Evolutionary conservation across 2,329 filamentous ascomycete genomes (phyloP).

Genomic region (Leptosphaerulina australis): DNA sequence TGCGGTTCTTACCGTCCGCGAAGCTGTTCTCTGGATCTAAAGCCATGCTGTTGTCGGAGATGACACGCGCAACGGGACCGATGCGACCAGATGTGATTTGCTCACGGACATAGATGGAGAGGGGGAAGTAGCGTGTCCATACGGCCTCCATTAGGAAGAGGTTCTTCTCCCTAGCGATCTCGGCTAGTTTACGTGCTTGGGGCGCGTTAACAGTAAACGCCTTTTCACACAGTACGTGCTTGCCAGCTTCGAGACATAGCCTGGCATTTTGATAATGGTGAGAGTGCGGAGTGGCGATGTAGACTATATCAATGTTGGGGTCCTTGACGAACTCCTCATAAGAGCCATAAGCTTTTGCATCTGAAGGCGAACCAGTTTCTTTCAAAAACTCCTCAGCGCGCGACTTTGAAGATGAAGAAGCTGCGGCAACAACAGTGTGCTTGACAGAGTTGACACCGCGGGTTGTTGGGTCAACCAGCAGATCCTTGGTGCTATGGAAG

Average conservation of each 20-base stretch:
- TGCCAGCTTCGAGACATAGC: constrained; percentile 81
- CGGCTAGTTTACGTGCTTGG: constrained; percentile 74
- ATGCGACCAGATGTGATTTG: constrained; percentile 62
- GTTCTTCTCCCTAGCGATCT: constrained; percentile 73
- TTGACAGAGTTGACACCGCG: constrained; percentile 74
- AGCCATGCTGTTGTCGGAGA: constrained; percentile 65
- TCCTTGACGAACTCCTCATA: constrained; percentile 83
- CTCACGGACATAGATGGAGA: constrained; percentile 76
- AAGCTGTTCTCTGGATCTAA: constrained; percentile 65
- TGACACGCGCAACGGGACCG: constrained; percentile 62
- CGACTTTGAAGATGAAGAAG: constrained; percentile 74
- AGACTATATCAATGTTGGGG: constrained; percentile 80
- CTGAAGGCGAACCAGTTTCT: constrained; percentile 69
- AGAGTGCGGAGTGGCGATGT: constrained; percentile 87
- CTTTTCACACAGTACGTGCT: constrained; percentile 91
- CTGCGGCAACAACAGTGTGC: constrained; percentile 79
- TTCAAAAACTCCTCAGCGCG: constrained; percentile 75
- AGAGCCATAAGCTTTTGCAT: constrained; percentile 75
- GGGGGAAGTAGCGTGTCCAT: constrained; percentile 87
- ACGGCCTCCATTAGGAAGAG: constrained; percentile 65
- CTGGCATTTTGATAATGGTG: constrained; percentile 92
- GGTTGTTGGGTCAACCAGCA: constrained; percentile 72
- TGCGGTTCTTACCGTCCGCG: constrained; percentile 64
- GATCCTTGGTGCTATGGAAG: constrained; percentile 65
- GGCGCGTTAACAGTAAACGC: constrained; percentile 82